Conservation (phyloP, 768 basidiomycete species). For the Xerocomellus amylosporus region DNA sequence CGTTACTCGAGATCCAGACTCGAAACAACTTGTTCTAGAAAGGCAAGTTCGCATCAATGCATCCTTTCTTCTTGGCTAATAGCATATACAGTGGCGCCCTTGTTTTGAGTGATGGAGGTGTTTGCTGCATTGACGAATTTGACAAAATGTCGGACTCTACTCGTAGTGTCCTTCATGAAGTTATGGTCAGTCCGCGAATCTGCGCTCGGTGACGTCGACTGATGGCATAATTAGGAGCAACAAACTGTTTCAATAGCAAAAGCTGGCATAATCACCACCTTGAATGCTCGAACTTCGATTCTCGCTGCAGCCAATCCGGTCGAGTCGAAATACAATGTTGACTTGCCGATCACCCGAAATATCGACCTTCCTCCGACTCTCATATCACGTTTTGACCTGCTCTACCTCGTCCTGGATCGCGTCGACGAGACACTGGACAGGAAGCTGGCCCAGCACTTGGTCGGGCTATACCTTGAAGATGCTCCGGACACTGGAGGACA, state of each 20-base stretch:
- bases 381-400: conserved; percentile 94
- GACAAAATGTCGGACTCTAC: conserved; percentile 99
- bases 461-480: conserved; percentile 92
- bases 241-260: conserved; percentile 99
- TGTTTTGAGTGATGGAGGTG: conserved; percentile 92
- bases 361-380: conserved; percentile 97
- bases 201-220: neutral
- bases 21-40: conserved; percentile 96
- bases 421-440: conserved; percentile 89
- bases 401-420: conserved; percentile 94
- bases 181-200: conserved; percentile 64
- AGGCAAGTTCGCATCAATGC: conserved; percentile 50
- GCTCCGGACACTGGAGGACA: conserved; percentile 52
- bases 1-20: conserved; percentile 96
- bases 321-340: conserved; percentile 90
- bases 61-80: conserved; percentile 4
- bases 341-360: conserved; percentile 89
- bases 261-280: conserved; percentile 96
- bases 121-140: conserved; percentile 98
- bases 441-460: conserved; percentile 86
- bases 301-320: conserved; percentile 97
- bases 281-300: conserved; percentile 98
- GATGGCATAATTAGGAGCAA: conserved; percentile 71
- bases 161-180: conserved; percentile 97
- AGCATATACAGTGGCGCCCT: conserved; percentile 70